phyloP scores from a whole-genome alignment of 2,329 filamentous ascomycete species.

The Sclerotinia nivalis region DNA sequence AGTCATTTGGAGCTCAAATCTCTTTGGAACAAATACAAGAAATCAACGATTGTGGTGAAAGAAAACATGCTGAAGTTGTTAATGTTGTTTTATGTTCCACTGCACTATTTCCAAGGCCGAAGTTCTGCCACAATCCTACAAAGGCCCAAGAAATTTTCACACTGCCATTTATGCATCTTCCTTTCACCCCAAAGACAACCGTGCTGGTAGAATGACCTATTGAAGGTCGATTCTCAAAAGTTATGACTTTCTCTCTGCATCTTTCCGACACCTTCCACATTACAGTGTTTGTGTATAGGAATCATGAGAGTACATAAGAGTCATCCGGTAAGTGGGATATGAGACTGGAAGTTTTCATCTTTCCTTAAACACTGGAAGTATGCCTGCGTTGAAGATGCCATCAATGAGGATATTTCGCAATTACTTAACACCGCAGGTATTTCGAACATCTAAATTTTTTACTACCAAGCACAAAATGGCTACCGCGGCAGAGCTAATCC shows the following conservation, averaged over 20 bases:
- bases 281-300: background rate
- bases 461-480: background rate
- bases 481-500: slow-evolving; percentile 45
- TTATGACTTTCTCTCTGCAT: background rate
- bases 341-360: background rate
- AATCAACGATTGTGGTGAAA: background rate
- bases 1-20: background rate
- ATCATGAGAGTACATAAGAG: background rate
- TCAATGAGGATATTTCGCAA: background rate
- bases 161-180: background rate
- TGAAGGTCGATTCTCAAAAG: background rate
- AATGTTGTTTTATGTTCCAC: too few relatives aligned
- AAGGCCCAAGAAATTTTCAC: too few relatives aligned
- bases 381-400: background rate
- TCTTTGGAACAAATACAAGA: too few relatives aligned
- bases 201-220: background rate
- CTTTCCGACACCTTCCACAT: background rate
- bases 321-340: slow-evolving; percentile 13
- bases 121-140: background rate
- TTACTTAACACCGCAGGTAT: background rate
- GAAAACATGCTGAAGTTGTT: too few relatives aligned
- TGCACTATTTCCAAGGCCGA: background rate
- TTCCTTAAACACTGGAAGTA: slow-evolving; percentile 2
- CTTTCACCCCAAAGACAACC: background rate
- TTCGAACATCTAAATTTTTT: too few relatives aligned